Percentiles rank a stretch among this genome's conserved stretches.
Conservation (phyloP, 2,329 filamentous ascomycete species). For the Cercospora sp. region DNA sequence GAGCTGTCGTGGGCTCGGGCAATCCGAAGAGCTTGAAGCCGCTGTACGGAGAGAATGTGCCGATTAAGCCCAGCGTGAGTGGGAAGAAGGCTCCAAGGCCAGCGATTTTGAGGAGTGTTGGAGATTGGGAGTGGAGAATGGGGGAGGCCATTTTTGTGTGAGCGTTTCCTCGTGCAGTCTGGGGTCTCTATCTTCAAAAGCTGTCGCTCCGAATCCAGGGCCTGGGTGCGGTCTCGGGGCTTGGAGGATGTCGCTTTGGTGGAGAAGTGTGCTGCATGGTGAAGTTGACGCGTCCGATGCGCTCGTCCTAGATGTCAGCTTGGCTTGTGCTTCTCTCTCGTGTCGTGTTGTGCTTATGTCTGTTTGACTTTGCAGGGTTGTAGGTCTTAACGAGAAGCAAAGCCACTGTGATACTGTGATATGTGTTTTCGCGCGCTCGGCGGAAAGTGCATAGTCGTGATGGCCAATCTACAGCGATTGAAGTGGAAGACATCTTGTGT, state of each 20-base stretch:
- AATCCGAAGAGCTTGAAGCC: constrained; percentile 9
- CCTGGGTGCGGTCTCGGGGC: no score
- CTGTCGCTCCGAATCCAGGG: no score
- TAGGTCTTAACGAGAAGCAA: background rate
- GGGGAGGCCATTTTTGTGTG: background rate
- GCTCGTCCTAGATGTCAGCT: background rate
- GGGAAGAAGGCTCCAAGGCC: constrained; percentile 16
- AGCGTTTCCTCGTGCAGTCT: no score
- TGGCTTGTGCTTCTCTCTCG: background rate
- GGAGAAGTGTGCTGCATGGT: background rate
- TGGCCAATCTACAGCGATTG: no score
- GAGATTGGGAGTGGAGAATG: constrained; percentile 14
- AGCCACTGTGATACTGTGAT: background rate
- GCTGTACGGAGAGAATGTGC: constrained; percentile 3
- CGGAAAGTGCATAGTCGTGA: no score
- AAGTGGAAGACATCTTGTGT: no score
- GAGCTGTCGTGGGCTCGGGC: background rate
- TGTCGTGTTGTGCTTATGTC: background rate
- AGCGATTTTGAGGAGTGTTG: constrained; percentile 10
- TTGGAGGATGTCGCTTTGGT: no score
- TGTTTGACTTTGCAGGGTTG: background rate
- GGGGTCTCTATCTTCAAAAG: no score
- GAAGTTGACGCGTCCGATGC: background rate
- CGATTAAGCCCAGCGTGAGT: constrained; percentile 14
- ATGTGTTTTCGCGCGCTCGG: no score